Conservation (phyloP, 108 stramenopile species). For the Craspedostauros australis region DNA sequence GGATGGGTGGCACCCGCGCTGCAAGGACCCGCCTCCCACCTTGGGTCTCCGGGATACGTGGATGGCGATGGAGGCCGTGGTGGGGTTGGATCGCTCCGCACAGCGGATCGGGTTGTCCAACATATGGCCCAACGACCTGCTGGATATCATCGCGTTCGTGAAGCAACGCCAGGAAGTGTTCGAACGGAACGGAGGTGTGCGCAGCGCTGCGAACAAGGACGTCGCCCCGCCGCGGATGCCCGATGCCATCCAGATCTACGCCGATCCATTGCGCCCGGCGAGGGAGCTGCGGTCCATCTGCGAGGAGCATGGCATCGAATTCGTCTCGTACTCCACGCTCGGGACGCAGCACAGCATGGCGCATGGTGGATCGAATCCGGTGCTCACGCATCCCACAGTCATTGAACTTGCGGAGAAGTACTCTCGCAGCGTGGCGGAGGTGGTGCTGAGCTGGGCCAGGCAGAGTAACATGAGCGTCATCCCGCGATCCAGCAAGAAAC, state of each 20-base stretch:
- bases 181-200: not conserved
- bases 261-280: constrained; percentile 37
- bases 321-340: constrained; percentile 50
- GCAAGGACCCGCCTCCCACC: constrained; percentile 28
- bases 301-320: constrained; percentile 40
- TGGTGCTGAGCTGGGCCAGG: constrained; percentile 46
- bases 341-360: constrained; percentile 16
- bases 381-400: constrained; percentile 14
- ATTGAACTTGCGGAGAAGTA: constrained; percentile 17
- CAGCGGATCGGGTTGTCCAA: constrained; percentile 46
- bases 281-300: constrained; percentile 33
- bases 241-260: constrained; percentile 46
- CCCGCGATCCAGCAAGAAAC: constrained; percentile 33
- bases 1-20: constrained; percentile 50
- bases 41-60: constrained; percentile 30
- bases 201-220: too few species aligned
- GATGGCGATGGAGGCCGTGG: constrained; percentile 47
- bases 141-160: constrained; percentile 33
- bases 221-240: constrained; percentile 40
- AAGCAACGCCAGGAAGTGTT: constrained; percentile 14
- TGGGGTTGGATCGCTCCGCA: constrained; percentile 29
- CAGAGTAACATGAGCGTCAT: constrained; percentile 48
- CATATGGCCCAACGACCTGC: constrained; percentile 24
- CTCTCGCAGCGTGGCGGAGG: constrained; percentile 31
- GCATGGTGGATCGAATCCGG: constrained; percentile 34